Evolutionary conservation across 257 asterid genomes (phyloP).

Genomic region (Jaltomata sinuosa): DNA sequence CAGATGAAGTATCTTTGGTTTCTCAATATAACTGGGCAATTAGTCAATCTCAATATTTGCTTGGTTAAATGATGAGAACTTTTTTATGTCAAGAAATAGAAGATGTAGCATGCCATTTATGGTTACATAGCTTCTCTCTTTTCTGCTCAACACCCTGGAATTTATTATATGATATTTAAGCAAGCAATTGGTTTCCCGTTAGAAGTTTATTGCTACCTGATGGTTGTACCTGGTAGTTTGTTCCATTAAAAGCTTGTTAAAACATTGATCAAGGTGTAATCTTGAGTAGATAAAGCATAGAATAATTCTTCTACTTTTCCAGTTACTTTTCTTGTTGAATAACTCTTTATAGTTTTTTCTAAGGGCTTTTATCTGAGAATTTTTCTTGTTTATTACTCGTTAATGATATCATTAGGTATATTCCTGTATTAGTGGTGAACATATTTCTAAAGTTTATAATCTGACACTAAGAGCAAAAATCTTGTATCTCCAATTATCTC

Average conservation of each 20-base stretch:
- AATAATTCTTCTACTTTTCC: background rate
- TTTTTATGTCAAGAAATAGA: background rate
- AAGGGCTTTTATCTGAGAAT: background rate
- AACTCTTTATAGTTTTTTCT: background rate
- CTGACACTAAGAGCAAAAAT: background rate
- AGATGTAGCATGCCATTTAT: background rate
- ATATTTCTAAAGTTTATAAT: background rate
- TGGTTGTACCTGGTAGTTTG: background rate
- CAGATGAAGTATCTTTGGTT: background rate
- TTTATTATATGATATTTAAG: background rate
- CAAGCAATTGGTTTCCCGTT: background rate
- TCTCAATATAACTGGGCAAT: background rate
- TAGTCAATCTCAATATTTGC: no score
- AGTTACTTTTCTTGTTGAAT: background rate
- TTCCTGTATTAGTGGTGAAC: background rate
- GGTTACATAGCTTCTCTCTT: background rate
- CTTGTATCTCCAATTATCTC: background rate
- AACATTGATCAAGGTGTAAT: background rate
- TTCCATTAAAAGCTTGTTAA: background rate
- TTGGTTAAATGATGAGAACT: background rate
- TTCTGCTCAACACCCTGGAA: background rate
- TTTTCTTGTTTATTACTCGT: background rate
- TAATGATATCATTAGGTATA: background rate
- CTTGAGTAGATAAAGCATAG: background rate
- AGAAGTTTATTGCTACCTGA: background rate